A percentile compares a stretch with the other conserved stretches of the same genome.
These are phyloP conservation scores for Aureobasidium mangrovei DNA, from an alignment of 2,329 filamentous ascomycete genomes.

Conservation along the genomic window DNA sequence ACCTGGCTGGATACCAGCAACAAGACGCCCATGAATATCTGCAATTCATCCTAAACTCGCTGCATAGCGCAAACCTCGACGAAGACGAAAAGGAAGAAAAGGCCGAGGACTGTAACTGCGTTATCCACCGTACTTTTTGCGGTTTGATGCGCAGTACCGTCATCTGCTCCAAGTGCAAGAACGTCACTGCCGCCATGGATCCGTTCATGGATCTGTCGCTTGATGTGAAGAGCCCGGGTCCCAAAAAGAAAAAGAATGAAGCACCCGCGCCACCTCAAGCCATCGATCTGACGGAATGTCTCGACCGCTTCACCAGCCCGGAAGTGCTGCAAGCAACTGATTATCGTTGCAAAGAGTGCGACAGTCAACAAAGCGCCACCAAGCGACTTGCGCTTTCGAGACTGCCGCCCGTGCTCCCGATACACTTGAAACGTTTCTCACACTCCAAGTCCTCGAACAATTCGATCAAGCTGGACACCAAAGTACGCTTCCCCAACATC, in stretches of 20 bases:
- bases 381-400: conserved; percentile 79
- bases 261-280: conserved; percentile 21
- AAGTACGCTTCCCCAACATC: conserved; percentile 74
- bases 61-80: conserved; percentile 66
- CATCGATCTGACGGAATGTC: conserved; percentile 48
- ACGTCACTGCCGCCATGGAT: conserved; percentile 72
- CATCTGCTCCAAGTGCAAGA: conserved; percentile 79
- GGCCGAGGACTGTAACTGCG: conserved; percentile 60
- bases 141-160: conserved; percentile 86
- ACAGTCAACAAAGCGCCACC: conserved; percentile 63
- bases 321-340: conserved; percentile 69
- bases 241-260: conserved; percentile 46
- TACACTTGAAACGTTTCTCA: conserved; percentile 65
- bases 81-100: conserved; percentile 24
- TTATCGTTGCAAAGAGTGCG: conserved; percentile 78
- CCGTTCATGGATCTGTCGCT: conserved; percentile 87
- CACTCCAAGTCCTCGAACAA: conserved; percentile 48
- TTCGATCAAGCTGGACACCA: conserved; percentile 84
- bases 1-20: conserved; percentile 76
- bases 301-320: conserved; percentile 78
- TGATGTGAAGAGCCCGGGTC: conserved; percentile 57
- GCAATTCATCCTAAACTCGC: conserved; percentile 84
- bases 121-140: conserved; percentile 90
- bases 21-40: conserved; percentile 98
- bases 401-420: conserved; percentile 78